Evolutionary conservation across 2,329 filamentous ascomycete genomes (phyloP).

Genomic region (Alternaria arbusti): DNA sequence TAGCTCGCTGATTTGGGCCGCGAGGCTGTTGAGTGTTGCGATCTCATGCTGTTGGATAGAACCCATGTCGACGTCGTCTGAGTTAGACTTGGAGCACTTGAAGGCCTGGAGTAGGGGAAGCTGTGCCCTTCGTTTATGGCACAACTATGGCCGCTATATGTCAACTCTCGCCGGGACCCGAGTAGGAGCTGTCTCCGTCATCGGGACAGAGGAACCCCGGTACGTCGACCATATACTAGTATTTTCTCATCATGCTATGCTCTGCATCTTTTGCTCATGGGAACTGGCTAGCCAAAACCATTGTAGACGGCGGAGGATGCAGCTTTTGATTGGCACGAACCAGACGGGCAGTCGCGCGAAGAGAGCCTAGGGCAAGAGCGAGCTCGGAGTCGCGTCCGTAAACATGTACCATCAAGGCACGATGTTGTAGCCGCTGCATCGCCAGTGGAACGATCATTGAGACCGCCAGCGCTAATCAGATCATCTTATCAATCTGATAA

Average conservation of each 20-base stretch:
- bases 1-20: conserved; percentile 55
- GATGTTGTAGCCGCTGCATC: neutral
- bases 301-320: neutral
- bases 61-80: conserved; percentile 17
- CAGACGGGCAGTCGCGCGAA: neutral
- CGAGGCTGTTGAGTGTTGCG: conserved; percentile 53
- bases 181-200: neutral
- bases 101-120: neutral
- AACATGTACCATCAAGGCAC: neutral
- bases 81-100: neutral
- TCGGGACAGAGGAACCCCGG: neutral
- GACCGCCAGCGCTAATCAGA: conserved; percentile 13
- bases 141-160: neutral
- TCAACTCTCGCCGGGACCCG: neutral
- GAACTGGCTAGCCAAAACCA: neutral
- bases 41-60: conserved; percentile 23
- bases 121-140: neutral
- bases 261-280: neutral
- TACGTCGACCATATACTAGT: neutral
- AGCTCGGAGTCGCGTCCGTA: neutral
- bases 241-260: neutral
- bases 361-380: too few relatives aligned
- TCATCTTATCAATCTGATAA: conserved; percentile 40
- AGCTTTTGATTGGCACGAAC: neutral
- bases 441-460: neutral